A percentile compares a stretch with the other conserved stretches of the same genome.
Evolutionary conservation across 768 basidiomycete genomes (phyloP).

Genomic region (Russula sp.): DNA sequence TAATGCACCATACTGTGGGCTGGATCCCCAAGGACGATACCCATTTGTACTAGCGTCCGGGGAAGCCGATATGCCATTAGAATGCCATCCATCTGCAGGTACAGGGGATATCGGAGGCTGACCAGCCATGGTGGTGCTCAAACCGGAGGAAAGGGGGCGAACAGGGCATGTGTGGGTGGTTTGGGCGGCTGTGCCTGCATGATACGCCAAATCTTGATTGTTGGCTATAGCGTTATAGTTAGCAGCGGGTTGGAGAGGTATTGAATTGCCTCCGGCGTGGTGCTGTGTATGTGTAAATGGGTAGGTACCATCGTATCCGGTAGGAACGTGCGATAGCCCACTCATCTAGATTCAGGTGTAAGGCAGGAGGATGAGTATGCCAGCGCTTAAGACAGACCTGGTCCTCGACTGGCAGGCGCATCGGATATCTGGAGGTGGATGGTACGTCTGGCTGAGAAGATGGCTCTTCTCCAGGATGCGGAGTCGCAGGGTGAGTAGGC

Average conservation of each 20-base stretch:
- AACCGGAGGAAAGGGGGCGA: conserved; percentile 9
- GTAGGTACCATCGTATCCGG: conserved; percentile 10
- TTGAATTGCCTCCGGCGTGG: conserved; percentile 9
- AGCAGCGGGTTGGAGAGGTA: conserved; percentile 12
- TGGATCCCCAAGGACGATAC: conserved; percentile 17
- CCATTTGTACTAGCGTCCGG: conserved; percentile 16
- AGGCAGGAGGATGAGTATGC: neutral
- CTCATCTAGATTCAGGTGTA: conserved; percentile 9
- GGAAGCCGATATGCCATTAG: conserved; percentile 6
- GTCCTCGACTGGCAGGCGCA: conserved; percentile 11
- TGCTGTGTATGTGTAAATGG: conserved; percentile 12
- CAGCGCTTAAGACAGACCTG: conserved; percentile 11
- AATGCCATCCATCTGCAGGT: conserved; percentile 10
- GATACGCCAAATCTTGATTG: conserved; percentile 12
- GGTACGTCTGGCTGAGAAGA: conserved; percentile 23
- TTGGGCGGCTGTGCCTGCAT: conserved; percentile 9
- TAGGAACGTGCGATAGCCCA: conserved; percentile 2
- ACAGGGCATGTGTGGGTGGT: conserved; percentile 6
- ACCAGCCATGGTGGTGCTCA: conserved; percentile 5
- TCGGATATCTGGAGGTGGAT: conserved; percentile 20
- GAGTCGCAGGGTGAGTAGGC: conserved; percentile 24
- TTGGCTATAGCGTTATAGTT: conserved; percentile 9
- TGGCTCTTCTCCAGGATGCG: conserved; percentile 17
- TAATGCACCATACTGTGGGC: conserved; percentile 7
- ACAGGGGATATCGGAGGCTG: conserved; percentile 7